Evolutionary conservation across 2,329 filamentous ascomycete genomes (phyloP).

Genomic region (Ophiostoma sp.): DNA sequence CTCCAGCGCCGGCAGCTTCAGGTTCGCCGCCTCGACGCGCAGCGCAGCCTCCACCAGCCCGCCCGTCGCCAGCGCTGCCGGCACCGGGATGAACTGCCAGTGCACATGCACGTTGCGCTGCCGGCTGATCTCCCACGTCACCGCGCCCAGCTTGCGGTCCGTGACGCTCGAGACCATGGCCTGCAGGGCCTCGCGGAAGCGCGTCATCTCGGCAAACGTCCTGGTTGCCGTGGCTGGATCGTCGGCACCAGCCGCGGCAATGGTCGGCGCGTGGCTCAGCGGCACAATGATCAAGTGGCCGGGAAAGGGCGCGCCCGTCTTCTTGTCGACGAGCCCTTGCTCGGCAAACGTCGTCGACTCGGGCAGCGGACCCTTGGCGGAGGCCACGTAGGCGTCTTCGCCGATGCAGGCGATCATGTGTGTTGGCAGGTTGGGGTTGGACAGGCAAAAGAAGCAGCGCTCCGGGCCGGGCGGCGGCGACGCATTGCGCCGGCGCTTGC

Average conservation of each 20-base stretch:
- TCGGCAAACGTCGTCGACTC: slow-evolving; percentile 60
- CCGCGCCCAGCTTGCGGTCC: slow-evolving; percentile 63
- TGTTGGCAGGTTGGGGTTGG: slow-evolving; percentile 73
- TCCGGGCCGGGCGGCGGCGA: slow-evolving; percentile 62
- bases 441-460: slow-evolving; percentile 92
- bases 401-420: slow-evolving; percentile 90
- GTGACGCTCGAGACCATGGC: slow-evolving; percentile 62
- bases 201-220: slow-evolving; percentile 75
- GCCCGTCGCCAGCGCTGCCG: slow-evolving; percentile 59
- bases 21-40: slow-evolving; percentile 78
- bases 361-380: slow-evolving; percentile 83
- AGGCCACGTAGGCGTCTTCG: slow-evolving; percentile 81
- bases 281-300: slow-evolving; percentile 90
- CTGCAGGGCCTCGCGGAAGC: slow-evolving; percentile 72
- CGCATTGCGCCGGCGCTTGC: slow-evolving; percentile 42
- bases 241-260: slow-evolving; percentile 54
- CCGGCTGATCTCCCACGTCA: slow-evolving; percentile 90
- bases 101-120: slow-evolving; percentile 77
- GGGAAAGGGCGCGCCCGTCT: slow-evolving; percentile 52
- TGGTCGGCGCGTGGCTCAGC: slow-evolving; percentile 71
- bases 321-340: slow-evolving; percentile 47
- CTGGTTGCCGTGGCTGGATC: slow-evolving; percentile 46
- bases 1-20: slow-evolving; percentile 49
- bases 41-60: slow-evolving; percentile 85
- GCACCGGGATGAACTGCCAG: slow-evolving; percentile 86